Evolutionary conservation across 2,329 filamentous ascomycete genomes (phyloP).

Genomic region (Aspergillus cejpii): DNA sequence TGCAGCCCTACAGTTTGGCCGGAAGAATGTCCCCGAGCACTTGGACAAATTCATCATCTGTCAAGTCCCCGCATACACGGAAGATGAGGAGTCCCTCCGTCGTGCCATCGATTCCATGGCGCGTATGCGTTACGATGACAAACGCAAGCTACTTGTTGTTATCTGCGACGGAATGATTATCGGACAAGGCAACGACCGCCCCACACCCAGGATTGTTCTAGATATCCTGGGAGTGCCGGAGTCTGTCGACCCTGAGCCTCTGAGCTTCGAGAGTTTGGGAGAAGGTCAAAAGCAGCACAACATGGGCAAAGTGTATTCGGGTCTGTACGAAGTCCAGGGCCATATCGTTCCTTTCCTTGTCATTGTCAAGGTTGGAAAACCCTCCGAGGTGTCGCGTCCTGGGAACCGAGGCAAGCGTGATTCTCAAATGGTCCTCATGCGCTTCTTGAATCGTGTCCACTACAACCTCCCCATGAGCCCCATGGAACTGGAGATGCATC

Average conservation of each 20-base stretch:
- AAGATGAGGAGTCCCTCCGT: slow-evolving; percentile 94
- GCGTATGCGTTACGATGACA: slow-evolving; percentile 94
- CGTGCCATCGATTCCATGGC: slow-evolving; percentile 95
- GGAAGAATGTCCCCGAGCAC: slow-evolving; percentile 87
- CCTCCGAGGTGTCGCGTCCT: slow-evolving; percentile 65
- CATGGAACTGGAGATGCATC: slow-evolving; percentile 94
- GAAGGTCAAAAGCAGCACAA: slow-evolving; percentile 98
- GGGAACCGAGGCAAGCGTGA: slow-evolving; percentile 99
- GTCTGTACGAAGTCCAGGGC: slow-evolving; percentile 93
- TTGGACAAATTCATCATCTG: slow-evolving; percentile 98
- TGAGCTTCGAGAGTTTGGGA: slow-evolving; percentile 93
- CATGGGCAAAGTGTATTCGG: slow-evolving; percentile 98
- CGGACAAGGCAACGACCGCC: slow-evolving; percentile 92
- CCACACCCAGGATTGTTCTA: slow-evolving; percentile 89
- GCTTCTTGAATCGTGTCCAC: slow-evolving; percentile 97
- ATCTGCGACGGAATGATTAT: slow-evolving; percentile 99
- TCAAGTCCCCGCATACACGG: slow-evolving; percentile 94
- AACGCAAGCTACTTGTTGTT: slow-evolving; percentile 87
- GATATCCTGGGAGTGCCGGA: slow-evolving; percentile 95
- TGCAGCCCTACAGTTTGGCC: slow-evolving; percentile 87
- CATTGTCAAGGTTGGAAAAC: slow-evolving; percentile 88
- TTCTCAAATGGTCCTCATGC: slow-evolving; percentile 97
- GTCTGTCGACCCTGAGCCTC: slow-evolving; percentile 84
- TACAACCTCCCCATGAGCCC: slow-evolving; percentile 96
- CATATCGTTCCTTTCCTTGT: slow-evolving; percentile 98